Evolutionary conservation across 1,284 basidiomycete genomes (phyloP), one percentile per base, ranked within the genome.

Genomic region (Schizophyllum commune): DNA sequence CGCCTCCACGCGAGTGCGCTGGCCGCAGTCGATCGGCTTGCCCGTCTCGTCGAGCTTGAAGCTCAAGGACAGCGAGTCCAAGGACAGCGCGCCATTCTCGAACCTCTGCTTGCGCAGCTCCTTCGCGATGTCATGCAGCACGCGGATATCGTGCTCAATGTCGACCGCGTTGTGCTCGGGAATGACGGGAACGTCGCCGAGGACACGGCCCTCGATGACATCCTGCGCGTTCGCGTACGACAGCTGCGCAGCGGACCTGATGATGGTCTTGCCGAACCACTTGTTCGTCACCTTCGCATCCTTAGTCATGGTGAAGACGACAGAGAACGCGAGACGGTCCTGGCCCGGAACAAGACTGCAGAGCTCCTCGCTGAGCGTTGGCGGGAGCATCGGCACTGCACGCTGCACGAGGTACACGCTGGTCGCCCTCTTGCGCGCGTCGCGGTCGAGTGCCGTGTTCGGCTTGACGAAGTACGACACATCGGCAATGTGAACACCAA

Each of bases 401-500:
- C 95, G 88, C 73, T 98, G 96, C 52, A 98, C 88, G 53, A 99
- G 88, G 72, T 98, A 98, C 58, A 99, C 97, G 67, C 92, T 94
- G 2, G 96, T 98, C 32, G 95, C 96, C 65, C 96, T 86, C 77
- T 98, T 98, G 68, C 94, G 87, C 57, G 97, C 97, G 75, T 99
- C 97, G 39, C 97, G 93, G 71, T 99, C 97, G 66, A 99, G 80
- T 17, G 96, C 92, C 7, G 94, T 97, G 74, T 97, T 97, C 27
- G 94, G 88, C 78, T 95, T 96, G 70, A 96, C 91, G 76, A 98
- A 99, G 80, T 91, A 89, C 1, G 95, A 92, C 1, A 98, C 95
- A 73, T 99, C 97, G 20, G 96, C 92, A 67, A 99, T 87, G 71
- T 99, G 97, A 11, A 99, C 86, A 61, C 94, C 94, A 58, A 99